Evolutionary conservation across 371 early-diverging fungal genomes (phyloP).

Genomic region (Dinochytrium kinnereticum): DNA sequence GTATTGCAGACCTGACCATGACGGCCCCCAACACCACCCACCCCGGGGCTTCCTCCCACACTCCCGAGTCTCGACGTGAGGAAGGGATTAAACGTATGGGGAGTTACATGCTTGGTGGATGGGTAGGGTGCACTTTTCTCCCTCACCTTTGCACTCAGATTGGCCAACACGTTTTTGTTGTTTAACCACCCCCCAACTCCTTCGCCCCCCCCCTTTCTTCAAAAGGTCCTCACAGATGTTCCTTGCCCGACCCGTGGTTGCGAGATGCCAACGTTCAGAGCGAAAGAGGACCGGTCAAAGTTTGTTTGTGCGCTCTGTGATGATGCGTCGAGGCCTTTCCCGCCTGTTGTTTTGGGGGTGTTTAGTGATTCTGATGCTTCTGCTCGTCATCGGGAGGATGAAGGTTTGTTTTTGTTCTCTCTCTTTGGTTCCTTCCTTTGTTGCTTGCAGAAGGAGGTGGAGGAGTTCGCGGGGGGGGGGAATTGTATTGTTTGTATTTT

Average conservation of each 20-base stretch:
- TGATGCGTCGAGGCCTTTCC: neutral
- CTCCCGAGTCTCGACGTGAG: neutral
- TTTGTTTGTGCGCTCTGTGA: conserved; percentile 15
- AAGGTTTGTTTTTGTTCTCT: neutral
- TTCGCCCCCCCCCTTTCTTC: neutral
- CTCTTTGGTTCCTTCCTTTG: neutral
- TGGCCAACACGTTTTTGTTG: neutral
- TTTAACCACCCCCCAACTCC: neutral
- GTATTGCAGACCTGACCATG: neutral
- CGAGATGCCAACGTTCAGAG: neutral
- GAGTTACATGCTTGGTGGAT: conserved; percentile 6
- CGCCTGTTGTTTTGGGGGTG: neutral
- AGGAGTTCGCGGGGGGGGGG: neutral
- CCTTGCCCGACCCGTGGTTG: conserved; percentile 11
- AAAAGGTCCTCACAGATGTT: conserved; percentile 13
- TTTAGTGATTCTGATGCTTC: too few species aligned
- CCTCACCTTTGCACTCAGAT: too few species aligned
- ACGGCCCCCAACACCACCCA: neutral
- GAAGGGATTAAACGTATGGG: conserved; percentile 12
- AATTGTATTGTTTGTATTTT: too few species aligned
- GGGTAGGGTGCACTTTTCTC: conserved; percentile 7
- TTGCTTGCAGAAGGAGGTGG: neutral
- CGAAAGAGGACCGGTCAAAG: conserved; percentile 1
- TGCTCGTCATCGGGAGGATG: neutral
- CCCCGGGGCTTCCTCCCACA: too few species aligned